Conservation (phyloP, 2,329 filamentous ascomycete species). For the Alternaria ventricosa region DNA sequence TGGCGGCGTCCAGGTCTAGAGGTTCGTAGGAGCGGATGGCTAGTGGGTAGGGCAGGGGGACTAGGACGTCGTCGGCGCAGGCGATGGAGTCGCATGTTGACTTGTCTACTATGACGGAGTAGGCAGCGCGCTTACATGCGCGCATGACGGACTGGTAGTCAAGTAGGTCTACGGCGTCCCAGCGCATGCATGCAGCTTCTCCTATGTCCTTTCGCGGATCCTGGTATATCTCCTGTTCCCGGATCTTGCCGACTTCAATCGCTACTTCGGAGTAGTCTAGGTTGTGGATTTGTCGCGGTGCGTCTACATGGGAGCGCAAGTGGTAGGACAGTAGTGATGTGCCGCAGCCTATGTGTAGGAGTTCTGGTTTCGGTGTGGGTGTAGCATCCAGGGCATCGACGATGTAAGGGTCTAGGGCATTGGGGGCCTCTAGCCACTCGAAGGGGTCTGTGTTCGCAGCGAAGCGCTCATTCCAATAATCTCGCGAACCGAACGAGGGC, state of each 20-base stretch:
- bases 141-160: conserved; percentile 39
- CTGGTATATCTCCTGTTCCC: conserved; percentile 36
- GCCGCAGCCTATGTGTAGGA: conserved; percentile 51
- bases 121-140: conserved; percentile 28
- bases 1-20: not conserved
- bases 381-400: conserved; percentile 25
- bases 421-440: conserved; percentile 48
- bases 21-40: conserved; percentile 8
- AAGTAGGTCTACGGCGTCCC: conserved; percentile 45
- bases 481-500: conserved; percentile 43
- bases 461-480: conserved; percentile 50
- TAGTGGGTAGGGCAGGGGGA: conserved; percentile 41
- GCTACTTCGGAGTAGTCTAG: conserved; percentile 49
- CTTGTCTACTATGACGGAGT: conserved; percentile 48
- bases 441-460: conserved; percentile 42
- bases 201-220: not conserved
- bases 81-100: conserved; percentile 49
- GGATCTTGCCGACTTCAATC: conserved; percentile 38
- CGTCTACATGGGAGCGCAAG: conserved; percentile 39
- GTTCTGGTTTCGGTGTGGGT: conserved; percentile 21
- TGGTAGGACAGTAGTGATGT: conserved; percentile 48
- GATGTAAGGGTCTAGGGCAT: conserved; percentile 38
- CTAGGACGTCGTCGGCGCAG: conserved; percentile 42
- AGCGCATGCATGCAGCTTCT: conserved; percentile 30
- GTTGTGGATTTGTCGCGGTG: conserved; percentile 45